A percentile compares a stretch with the other conserved stretches of the same genome.
These are phyloP conservation scores for Candida labiduridarum DNA, from an alignment of 1,139 yeast species.

Conservation along the genomic window DNA sequence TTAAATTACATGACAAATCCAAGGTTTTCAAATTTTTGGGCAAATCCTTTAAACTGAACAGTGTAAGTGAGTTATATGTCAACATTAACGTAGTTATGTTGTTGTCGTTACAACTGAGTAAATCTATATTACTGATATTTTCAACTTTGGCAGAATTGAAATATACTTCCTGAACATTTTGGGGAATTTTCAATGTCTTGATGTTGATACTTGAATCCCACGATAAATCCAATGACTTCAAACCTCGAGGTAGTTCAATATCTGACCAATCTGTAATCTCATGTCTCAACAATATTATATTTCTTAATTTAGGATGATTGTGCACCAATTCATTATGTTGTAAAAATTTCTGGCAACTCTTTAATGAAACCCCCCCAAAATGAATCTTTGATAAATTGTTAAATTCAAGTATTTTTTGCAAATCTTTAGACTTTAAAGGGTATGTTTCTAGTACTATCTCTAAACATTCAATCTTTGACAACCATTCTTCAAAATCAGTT, in stretches of 20 bases:
- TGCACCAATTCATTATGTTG: slow-evolving; percentile 13
- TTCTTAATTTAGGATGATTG: slow-evolving; percentile 20
- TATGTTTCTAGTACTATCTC: slow-evolving; percentile 33
- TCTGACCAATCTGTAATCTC: slow-evolving; percentile 31
- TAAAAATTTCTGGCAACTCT: slow-evolving; percentile 11
- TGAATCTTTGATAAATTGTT: slow-evolving; percentile 34
- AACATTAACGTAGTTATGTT: slow-evolving; percentile 35
- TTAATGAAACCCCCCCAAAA: slow-evolving; percentile 27
- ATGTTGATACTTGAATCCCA: slow-evolving; percentile 28
- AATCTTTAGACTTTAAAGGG: slow-evolving; percentile 22
- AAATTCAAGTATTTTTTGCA: slow-evolving; percentile 25
- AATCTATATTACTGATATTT: slow-evolving; percentile 17
- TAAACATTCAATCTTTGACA: slow-evolving; percentile 20
- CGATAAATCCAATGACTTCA: slow-evolving; percentile 36
- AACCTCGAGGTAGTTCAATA: slow-evolving; percentile 24
- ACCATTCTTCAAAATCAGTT: slow-evolving; percentile 20
- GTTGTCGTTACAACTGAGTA: slow-evolving; percentile 18
- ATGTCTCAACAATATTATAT: slow-evolving; percentile 37
- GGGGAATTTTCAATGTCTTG: slow-evolving; percentile 22
- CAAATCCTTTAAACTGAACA: slow-evolving; percentile 24
- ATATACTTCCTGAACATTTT: slow-evolving; percentile 25
- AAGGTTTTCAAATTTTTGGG: slow-evolving; percentile 31
- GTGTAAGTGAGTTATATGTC: slow-evolving; percentile 30
- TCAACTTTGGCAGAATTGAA: slow-evolving; percentile 33
- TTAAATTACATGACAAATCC: slow-evolving; percentile 30